Evolutionary conservation across 345 rosid genomes (phyloP).

Genomic region (Angophora floribunda): DNA sequence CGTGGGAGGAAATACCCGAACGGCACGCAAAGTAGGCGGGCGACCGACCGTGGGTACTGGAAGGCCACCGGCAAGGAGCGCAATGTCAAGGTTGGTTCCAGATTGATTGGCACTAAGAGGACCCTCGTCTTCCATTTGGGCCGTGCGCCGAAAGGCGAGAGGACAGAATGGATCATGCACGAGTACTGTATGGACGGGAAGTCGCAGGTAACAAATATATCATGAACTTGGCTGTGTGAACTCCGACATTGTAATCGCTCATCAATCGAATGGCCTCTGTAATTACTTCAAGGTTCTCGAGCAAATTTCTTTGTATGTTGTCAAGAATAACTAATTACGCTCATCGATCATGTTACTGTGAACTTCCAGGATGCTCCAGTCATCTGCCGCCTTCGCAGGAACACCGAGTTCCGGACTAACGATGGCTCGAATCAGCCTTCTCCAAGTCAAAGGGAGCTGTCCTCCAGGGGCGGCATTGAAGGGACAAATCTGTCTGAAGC

Average conservation of each 20-base stretch:
- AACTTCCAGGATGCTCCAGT: slow-evolving; percentile 59
- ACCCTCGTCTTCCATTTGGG: slow-evolving; percentile 86
- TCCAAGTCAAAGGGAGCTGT: slow-evolving; percentile 8
- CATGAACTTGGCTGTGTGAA: background rate
- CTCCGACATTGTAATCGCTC: background rate
- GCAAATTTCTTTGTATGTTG: background rate
- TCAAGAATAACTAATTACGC: background rate
- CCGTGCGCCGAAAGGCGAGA: slow-evolving; percentile 84
- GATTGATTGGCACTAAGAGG: slow-evolving; percentile 73
- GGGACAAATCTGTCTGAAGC: slow-evolving; percentile 12
- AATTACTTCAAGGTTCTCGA: background rate
- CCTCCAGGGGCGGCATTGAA: slow-evolving; percentile 14
- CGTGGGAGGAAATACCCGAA: slow-evolving; percentile 87
- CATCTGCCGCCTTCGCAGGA: slow-evolving; percentile 76
- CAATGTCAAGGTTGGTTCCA: slow-evolving; percentile 45
- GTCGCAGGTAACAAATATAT: slow-evolving; percentile 34
- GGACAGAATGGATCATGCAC: slow-evolving; percentile 97
- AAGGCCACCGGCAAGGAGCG: slow-evolving; percentile 94
- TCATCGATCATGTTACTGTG: background rate
- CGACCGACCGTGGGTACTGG: slow-evolving; percentile 83
- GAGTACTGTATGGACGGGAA: slow-evolving; percentile 61
- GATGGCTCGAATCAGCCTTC: slow-evolving; percentile 10
- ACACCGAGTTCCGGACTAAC: slow-evolving; percentile 32
- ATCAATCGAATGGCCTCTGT: background rate
- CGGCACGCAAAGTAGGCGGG: slow-evolving; percentile 75